Evolutionary conservation across 495 filamentous ascomycete species (phyloP), one percentile per base, ranked within the genome.

Genomic region (Amniculicola lignicola): DNA sequence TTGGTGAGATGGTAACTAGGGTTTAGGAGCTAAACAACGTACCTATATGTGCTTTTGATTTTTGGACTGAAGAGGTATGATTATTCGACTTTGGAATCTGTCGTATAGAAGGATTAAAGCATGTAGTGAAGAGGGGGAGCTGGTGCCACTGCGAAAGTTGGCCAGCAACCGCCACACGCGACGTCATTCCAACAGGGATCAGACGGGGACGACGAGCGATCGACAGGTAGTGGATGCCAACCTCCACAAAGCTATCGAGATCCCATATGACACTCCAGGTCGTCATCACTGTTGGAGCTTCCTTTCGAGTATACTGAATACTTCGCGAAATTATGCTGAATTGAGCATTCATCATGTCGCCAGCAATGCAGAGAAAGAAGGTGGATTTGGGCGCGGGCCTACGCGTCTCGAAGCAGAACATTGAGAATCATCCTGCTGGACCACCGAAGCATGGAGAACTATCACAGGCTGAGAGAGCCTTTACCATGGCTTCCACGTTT

Each of bases 401-500:
- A 11, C 60, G 50, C 40, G 54, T 72, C 51, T 64, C 64, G 12
- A 66, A 68, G 39, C 14, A 54, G 15, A 65, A 63, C 37, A 61
- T 65, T n/a, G 64, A 56, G 27, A 50, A 63, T 29, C 69, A 72
- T 61, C 68, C 70, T 9, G 68, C 68, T 28, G 66, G 66, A 21
- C 70, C 68, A 3, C 59, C 68, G 21, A 64, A 61, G 55, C 59
- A 71, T 67, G 69, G 67, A 15, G 57, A 61, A 16, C 57, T 70
- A 50, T 60, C 67, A 16, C 70, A 73, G 44, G 68, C 68, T 37
- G 70, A 73, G 54, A 56, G 69, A 2, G 69, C 69, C 0, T 73
- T 73, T 60, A 66, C 60, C 24, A 54, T 67, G n/a, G 70, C 64
- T 3, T 71, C 70, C 27, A 73, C 69, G 2, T 72, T 73, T 40